A percentile compares a stretch with the other conserved stretches of the same genome.
phyloP scores from a whole-genome alignment of 352 stramenopile genomes.

The Phytophthora fragariaefolia region DNA sequence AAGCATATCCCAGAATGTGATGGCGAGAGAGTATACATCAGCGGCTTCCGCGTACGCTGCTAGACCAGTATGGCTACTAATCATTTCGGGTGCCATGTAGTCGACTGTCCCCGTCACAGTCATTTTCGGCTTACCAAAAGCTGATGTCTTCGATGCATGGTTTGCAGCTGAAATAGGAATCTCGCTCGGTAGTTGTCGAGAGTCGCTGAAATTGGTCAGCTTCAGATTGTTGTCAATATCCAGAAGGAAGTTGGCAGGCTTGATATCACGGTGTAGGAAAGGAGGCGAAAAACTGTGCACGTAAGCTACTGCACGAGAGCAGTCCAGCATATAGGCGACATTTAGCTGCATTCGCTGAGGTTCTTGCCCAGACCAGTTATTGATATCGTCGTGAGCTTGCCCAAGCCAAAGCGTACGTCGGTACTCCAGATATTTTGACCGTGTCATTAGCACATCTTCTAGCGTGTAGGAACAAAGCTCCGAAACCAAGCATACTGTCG shows the following conservation, averaged over 20 bases:
- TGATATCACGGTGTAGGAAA: constrained; percentile 69
- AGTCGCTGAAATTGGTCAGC: constrained; percentile 66
- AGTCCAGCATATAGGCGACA: constrained; percentile 63
- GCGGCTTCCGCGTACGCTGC: constrained; percentile 61
- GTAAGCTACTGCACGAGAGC: constrained; percentile 57
- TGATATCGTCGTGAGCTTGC: constrained; percentile 1
- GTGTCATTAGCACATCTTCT: constrained; percentile 39
- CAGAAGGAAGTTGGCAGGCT: constrained; percentile 63
- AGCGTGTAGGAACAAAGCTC: constrained; percentile 54
- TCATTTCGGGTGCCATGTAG: constrained; percentile 81
- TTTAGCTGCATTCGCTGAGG: constrained; percentile 45
- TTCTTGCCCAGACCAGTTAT: not conserved
- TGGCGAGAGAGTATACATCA: constrained; percentile 73
- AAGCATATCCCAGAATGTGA: constrained; percentile 79
- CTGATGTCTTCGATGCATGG: not conserved
- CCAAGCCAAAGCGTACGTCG: constrained; percentile 1
- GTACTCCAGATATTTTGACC: not conserved
- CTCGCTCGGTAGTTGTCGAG: constrained; percentile 39
- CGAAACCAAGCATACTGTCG: constrained; percentile 57
- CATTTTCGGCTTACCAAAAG: constrained; percentile 40
- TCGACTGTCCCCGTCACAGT: constrained; percentile 66
- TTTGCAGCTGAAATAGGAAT: not conserved
- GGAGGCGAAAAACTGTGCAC: constrained; percentile 63
- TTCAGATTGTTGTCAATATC: constrained; percentile 51
- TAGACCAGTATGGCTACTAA: constrained; percentile 47